Base-by-base conservation (phyloP, 2,329 filamentous ascomycete genomes). In the Leptographium radiaticola region DNA sequence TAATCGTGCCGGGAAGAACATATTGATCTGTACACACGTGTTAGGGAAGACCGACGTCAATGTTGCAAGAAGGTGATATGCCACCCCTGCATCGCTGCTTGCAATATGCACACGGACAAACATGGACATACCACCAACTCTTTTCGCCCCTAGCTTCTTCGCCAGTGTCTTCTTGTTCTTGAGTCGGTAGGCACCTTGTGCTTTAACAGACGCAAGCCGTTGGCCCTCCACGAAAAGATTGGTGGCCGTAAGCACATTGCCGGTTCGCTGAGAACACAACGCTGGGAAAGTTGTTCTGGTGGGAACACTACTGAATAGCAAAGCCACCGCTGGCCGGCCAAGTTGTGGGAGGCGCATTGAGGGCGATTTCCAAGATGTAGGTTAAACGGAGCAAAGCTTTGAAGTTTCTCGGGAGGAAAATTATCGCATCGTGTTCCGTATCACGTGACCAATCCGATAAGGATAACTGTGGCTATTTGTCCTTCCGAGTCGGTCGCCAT, bases 1-100 rank as follows among this genome's bases (percentile, higher is more conserved):
- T 87, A 70, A 98, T 98, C 74, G 95, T 97, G 53, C 93, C 93
- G 6, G 90, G 86, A 55, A 95, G 86, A 39, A 98, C 93, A 68
- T 85, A 95, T 73, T 96, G 86, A 67, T 91, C 86, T 90, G 65
- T 4, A 6, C 1, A 34, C 16, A 31, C 15, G 33, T 2, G 16
- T 44, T 30, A 38, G 46, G 13, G 25, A 25, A 45, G n/a, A 48
- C 11, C 1, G 4, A 36, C 13, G 15, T 10, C 33, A 9, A 25
- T 25, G 25, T 25, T 25, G 25, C 25, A 25, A 25, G 25, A 25
- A 25, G 5, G 25, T 25, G 25, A 25, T 25, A 5, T 25, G 25
- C 25, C 25, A 25, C 5, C 25, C 25, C 25, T 5, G 25, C 25
- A 25, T 25, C 25, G 5, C 25, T 25, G 25, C 25, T 5, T 25